Evolutionary conservation across 2,329 filamentous ascomycete species (phyloP).

Genomic region (Nigrospora sphaerica): DNA sequence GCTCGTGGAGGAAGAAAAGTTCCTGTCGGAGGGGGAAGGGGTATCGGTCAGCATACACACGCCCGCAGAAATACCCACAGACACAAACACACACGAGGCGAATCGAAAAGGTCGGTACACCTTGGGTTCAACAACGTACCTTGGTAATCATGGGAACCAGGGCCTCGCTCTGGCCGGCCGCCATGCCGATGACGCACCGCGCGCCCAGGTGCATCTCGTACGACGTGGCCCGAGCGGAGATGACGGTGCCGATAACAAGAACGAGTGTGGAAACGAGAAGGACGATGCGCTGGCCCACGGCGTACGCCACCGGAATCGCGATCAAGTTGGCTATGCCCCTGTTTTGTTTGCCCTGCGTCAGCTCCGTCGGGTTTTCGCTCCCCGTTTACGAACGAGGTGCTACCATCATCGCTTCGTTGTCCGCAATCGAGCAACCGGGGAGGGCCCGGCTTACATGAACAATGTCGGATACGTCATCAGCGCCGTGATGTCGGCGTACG

Average conservation of each 20-base stretch:
- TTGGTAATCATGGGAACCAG: slow-evolving; percentile 30
- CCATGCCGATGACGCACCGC: slow-evolving; percentile 28
- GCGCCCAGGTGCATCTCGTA: slow-evolving; percentile 29
- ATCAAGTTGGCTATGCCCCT: slow-evolving; percentile 24
- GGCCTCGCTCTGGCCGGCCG: slow-evolving; percentile 33
- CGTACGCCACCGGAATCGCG: slow-evolving; percentile 26
- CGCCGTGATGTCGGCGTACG: slow-evolving; percentile 29
- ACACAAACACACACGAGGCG: background rate
- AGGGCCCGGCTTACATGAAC: slow-evolving; percentile 8
- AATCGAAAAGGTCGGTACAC: background rate
- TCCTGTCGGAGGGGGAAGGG: slow-evolving; percentile 15
- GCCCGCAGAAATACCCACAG: too few relatives aligned
- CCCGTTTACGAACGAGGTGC: too few relatives aligned
- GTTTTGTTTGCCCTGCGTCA: too few relatives aligned
- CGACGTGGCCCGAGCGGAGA: slow-evolving; percentile 18
- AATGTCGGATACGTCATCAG: slow-evolving; percentile 26
- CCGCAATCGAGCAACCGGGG: too few relatives aligned
- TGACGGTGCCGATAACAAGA: slow-evolving; percentile 17
- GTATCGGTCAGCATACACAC: background rate
- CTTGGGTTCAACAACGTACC: background rate
- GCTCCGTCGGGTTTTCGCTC: too few relatives aligned
- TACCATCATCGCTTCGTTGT: too few relatives aligned
- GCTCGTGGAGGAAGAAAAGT: slow-evolving; percentile 36
- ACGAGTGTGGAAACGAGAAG: slow-evolving; percentile 21
- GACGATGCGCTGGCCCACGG: slow-evolving; percentile 24